phyloP scores from a whole-genome alignment of 1,284 basidiomycete genomes.

The Ustilago lituana region DNA sequence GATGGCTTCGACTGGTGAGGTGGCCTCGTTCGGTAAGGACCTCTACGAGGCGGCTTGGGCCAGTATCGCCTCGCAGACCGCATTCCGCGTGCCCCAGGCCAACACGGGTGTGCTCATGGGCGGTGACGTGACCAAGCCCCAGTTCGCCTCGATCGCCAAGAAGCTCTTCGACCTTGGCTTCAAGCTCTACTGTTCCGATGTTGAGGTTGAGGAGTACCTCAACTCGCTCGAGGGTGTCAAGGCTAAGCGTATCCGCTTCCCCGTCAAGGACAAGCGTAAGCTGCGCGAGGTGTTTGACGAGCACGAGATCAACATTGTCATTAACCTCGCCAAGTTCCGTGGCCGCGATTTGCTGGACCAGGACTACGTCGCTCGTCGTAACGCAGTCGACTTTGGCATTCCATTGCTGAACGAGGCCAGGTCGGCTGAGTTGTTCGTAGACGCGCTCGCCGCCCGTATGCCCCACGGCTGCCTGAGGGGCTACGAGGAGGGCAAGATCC shows the following conservation, averaged over 20 bases:
- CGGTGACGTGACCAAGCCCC: conserved; percentile 82
- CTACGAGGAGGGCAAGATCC: conserved; percentile 89
- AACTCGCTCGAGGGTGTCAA: conserved; percentile 71
- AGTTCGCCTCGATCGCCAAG: conserved; percentile 82
- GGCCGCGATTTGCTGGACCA: conserved; percentile 85
- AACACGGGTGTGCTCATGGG: conserved; percentile 84
- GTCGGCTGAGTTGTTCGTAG: conserved; percentile 88
- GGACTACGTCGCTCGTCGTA: conserved; percentile 86
- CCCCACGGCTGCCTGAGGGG: conserved; percentile 80
- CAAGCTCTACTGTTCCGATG: conserved; percentile 88
- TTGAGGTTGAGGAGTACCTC: conserved; percentile 82
- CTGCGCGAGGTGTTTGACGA: conserved; percentile 84
- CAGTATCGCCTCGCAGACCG: conserved; percentile 84
- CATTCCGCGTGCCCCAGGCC: conserved; percentile 85
- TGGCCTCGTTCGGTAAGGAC: conserved; percentile 95
- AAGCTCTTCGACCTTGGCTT: conserved; percentile 75
- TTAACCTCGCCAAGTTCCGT: conserved; percentile 88
- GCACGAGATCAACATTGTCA: conserved; percentile 92
- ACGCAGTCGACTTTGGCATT: conserved; percentile 67
- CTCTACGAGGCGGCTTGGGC: conserved; percentile 98
- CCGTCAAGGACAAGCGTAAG: conserved; percentile 94
- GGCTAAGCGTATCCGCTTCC: conserved; percentile 93
- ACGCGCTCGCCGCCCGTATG: conserved; percentile 87
- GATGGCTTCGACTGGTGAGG: conserved; percentile 98
- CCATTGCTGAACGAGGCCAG: conserved; percentile 91